Base-by-base conservation (phyloP, 2,329 filamentous ascomycete genomes). In the Escovopsis sp. region DNA sequence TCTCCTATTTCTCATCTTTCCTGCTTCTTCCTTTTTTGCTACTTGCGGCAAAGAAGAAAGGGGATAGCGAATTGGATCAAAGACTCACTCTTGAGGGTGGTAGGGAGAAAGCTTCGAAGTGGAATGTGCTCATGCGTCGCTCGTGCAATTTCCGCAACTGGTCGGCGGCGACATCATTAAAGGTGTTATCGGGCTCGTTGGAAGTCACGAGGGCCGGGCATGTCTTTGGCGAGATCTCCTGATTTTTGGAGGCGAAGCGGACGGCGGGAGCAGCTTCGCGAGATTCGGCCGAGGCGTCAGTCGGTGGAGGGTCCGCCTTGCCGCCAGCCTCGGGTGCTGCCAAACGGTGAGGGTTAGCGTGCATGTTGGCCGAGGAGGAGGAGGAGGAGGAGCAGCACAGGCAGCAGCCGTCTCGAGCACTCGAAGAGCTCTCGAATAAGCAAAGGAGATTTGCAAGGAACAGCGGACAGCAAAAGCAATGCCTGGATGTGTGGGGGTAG, bases 31-130 rank as follows among this genome's bases (percentile, higher is more conserved):
- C n/a, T n/a, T n/a, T n/a, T n/a, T n/a, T 31, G 29, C 16, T 31
- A 16, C 29, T n/a, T n/a, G n/a, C n/a, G n/a, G n/a, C 14, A 4
- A 17, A 31, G 18, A 17, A n/a, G n/a, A 4, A 17, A 31, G n/a
- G n/a, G n/a, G n/a, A n/a, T n/a, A n/a, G n/a, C n/a, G n/a, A n/a
- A 4, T 5, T 11, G 21, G 4, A 8, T 25, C 21, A 11, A 23
- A 17, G 27, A 70, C 79, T 59, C 75, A 88, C 84, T 60, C 83
- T 72, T 31, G 84, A 88, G 23, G 73, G 69, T 27, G 90, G 88
- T 35, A 96, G 66, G 26, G 90, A 96, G 43, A 94, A 77, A 25
- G 88, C 79, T 54, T 94, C 87, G 51, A 87, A 96, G 30, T 80
- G 77, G 58, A 85, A 93, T 52, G 86, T 83, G 52, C 80, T 81